These are phyloP conservation scores for Aspergillus brasiliensis DNA, from an alignment of 2,329 filamentous ascomycete species.

Conservation along the genomic window DNA sequence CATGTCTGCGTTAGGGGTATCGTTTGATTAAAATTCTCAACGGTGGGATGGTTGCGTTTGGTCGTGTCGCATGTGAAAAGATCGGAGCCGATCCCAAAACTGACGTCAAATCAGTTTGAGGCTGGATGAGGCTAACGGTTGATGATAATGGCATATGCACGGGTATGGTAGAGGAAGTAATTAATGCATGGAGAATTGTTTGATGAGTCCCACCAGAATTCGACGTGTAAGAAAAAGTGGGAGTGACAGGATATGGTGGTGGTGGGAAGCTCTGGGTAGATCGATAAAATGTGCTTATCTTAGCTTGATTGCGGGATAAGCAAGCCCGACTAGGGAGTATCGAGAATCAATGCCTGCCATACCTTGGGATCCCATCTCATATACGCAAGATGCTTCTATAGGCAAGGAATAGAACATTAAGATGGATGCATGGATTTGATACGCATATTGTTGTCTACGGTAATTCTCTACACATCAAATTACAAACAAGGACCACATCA, in stretches of 20 bases:
- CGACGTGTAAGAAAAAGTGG: background rate
- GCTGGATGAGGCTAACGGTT: background rate
- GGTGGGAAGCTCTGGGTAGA: background rate
- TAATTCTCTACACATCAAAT: background rate
- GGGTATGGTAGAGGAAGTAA: background rate
- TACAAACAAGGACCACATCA: conserved; percentile 10
- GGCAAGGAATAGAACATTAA: too few species aligned
- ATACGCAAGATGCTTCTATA: background rate
- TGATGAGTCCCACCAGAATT: background rate
- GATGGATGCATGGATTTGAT: too few species aligned
- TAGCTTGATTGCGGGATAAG: background rate
- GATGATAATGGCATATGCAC: background rate
- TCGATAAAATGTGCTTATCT: conserved; percentile 1
- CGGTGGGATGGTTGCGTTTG: background rate
- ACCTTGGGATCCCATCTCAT: background rate
- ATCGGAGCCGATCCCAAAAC: background rate
- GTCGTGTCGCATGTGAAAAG: background rate
- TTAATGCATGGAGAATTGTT: too few species aligned
- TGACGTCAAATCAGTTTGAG: conserved; percentile 7
- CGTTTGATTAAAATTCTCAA: background rate
- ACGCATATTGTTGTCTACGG: background rate
- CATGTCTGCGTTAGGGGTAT: background rate
- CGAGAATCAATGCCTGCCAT: background rate
- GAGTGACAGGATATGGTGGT: background rate
- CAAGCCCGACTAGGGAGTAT: background rate